phyloP scores from a whole-genome alignment of 1,284 basidiomycete genomes.

The Ganoderma meredithae region DNA sequence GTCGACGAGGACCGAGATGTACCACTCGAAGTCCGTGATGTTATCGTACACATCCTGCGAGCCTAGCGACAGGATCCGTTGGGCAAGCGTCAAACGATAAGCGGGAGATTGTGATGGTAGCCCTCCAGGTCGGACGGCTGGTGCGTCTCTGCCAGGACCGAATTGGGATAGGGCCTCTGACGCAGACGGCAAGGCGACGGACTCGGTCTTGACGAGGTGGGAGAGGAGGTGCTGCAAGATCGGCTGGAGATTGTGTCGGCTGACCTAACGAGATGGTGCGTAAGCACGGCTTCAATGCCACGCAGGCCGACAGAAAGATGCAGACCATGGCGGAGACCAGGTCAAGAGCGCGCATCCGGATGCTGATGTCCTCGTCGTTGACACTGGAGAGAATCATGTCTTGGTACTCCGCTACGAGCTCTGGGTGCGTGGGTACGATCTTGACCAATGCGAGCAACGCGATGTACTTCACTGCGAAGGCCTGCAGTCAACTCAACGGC shows the following conservation, averaged over 20 bases:
- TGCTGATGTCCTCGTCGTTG: slow-evolving; percentile 94
- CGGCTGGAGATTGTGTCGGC: slow-evolving; percentile 83
- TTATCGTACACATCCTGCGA: slow-evolving; percentile 87
- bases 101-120: slow-evolving; percentile 74
- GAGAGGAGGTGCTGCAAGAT: slow-evolving; percentile 89
- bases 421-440: slow-evolving; percentile 92
- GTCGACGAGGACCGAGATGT: slow-evolving; percentile 91
- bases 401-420: slow-evolving; percentile 92
- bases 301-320: slow-evolving; percentile 11
- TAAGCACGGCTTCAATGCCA: slow-evolving; percentile 18
- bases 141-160: slow-evolving; percentile 48
- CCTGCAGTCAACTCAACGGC: slow-evolving; percentile 15
- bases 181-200: slow-evolving; percentile 61
- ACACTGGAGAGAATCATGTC: slow-evolving; percentile 91
- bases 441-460: slow-evolving; percentile 94
- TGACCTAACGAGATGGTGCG: slow-evolving; percentile 60
- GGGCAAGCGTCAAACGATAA: slow-evolving; percentile 85
- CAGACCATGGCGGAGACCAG: slow-evolving; percentile 92
- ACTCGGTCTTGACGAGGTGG: slow-evolving; percentile 79
- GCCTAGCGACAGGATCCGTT: slow-evolving; percentile 85
- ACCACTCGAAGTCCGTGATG: slow-evolving; percentile 96
- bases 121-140: slow-evolving; percentile 42
- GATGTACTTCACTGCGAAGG: slow-evolving; percentile 88
- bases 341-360: slow-evolving; percentile 94
- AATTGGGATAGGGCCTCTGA: slow-evolving; percentile 67